Evolutionary conservation across 1,284 basidiomycete species (phyloP).

Genomic region (Schizophyllum commune): DNA sequence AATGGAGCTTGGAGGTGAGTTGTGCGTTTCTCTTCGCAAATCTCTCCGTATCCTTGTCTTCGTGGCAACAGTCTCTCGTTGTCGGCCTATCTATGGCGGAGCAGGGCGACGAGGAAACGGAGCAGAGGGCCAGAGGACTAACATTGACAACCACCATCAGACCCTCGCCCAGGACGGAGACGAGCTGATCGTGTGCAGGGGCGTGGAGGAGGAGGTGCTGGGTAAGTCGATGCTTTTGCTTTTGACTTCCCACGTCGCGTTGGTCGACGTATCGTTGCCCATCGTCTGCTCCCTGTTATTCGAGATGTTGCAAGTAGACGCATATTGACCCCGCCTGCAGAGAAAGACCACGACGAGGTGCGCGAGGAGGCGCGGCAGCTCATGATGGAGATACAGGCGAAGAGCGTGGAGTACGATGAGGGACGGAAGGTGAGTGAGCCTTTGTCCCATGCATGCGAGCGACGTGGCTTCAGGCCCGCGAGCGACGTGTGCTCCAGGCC

Average conservation of each 20-base stretch:
- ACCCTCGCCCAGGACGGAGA: conserved; percentile 84
- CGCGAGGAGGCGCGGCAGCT: conserved; percentile 85
- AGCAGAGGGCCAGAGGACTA: too few relatives aligned
- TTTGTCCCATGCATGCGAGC: neutral
- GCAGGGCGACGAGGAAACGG: too few relatives aligned
- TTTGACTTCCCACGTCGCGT: neutral
- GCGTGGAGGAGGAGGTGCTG: conserved; percentile 79
- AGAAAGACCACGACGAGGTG: conserved; percentile 77
- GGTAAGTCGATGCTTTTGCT: conserved; percentile 34
- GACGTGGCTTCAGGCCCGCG: too few relatives aligned
- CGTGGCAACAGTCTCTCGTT: too few relatives aligned
- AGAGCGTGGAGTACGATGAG: conserved; percentile 73
- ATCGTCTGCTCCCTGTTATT: too few relatives aligned
- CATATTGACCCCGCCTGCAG: too few relatives aligned
- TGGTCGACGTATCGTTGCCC: too few relatives aligned
- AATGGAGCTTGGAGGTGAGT: conserved; percentile 76
- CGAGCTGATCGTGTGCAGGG: conserved; percentile 88
- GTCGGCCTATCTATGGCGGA: too few relatives aligned
- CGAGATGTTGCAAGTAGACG: too few relatives aligned
- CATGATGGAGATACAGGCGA: conserved; percentile 75
- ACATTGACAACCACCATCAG: too few relatives aligned
- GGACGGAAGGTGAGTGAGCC: conserved; percentile 56
- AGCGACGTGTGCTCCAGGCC: too few relatives aligned
- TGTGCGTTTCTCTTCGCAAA: neutral
- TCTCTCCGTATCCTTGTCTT: too few relatives aligned